Evolutionary conservation across 176 grass and related monocot species (phyloP).

Genomic region (Phoenix roebelenii): DNA sequence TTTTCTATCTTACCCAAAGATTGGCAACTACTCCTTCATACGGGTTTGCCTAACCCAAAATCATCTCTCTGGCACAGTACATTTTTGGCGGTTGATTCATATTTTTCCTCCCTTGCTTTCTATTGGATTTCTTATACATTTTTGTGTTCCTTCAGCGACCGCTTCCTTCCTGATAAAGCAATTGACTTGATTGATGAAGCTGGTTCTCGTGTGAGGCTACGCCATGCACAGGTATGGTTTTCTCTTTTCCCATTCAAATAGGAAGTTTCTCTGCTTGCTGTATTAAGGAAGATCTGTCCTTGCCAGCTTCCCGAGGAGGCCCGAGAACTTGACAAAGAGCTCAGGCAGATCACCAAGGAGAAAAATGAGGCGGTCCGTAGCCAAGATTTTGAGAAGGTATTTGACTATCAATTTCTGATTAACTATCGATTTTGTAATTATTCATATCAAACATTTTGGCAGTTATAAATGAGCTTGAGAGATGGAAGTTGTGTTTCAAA

Average conservation of each 20-base stretch:
- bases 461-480: too few species aligned
- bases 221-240: conserved; percentile 56
- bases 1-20: too few species aligned
- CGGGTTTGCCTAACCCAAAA: too few species aligned
- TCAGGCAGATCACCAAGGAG: conserved; percentile 74
- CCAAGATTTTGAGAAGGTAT: conserved; percentile 93
- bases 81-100: too few species aligned
- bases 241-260: too few species aligned
- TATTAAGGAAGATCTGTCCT: too few species aligned
- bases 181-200: conserved; percentile 95
- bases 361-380: conserved; percentile 78
- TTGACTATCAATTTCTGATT: neutral
- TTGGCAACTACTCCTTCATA: too few species aligned
- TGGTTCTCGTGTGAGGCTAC: conserved; percentile 76
- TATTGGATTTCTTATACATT: neutral
- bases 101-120: too few species aligned
- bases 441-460: conserved; percentile 5
- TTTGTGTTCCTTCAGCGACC: conserved; percentile 40
- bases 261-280: too few species aligned
- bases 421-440: conserved; percentile 4
- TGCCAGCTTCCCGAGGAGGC: conserved; percentile 70
- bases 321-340: conserved; percentile 74
- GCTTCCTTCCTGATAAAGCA: conserved; percentile 88
- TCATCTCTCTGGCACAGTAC: too few species aligned
- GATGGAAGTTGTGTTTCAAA: too few species aligned